Base-by-base conservation (phyloP, 192 early-diverging fungal genomes). In the Entophlyctis helioformis region DNA sequence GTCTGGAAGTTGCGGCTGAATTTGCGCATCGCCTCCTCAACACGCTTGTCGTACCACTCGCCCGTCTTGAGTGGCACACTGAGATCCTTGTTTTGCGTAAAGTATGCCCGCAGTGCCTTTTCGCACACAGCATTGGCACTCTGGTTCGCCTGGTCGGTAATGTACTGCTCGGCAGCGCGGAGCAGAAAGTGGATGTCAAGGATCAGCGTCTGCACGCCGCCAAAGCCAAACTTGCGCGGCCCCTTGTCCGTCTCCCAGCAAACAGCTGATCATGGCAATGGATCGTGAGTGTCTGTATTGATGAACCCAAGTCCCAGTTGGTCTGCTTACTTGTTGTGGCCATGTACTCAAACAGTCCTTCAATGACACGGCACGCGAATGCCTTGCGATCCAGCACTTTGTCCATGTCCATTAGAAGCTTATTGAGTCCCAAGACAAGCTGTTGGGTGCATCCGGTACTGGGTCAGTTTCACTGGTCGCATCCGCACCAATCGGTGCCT, bases 171-270 rank as follows among this genome's bases (percentile, higher is more conserved):
- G 12, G 45, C 47, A 5, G 57, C 50, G 15, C 54, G 57, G 12
- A 76, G 39, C 20, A 75, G 59, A 39, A 68, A 74, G 45, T 76
- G 67, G 11, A 76, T 71, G 48, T 76, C 74, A 15, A 76, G 51
- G 26, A 76, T 60, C 39, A 76, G 57, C 41, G 63, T 59, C 39
- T 76, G 74, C 3, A 76, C 70, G 27, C 74, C 71, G 16, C 64
- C 52, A 42, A 73, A 73, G 6, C 71, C 71, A 50, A 74, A 63
- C 8, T 53, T 36, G 3, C 62, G 42, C 12, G 52, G 61, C 7
- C 57, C 64, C 12, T 37, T 36, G 5, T 44, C 45, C 16, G 48
- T 64, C 25, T 60, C 57, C 50, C 57, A 58, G 29, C 31, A 48
- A 23, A n/a, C n/a, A n/a, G n/a, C n/a, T n/a, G n/a, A n/a, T n/a